Base-by-base conservation (phyloP, 169 alveolate species). In the Plasmodium vinckei region DNA sequence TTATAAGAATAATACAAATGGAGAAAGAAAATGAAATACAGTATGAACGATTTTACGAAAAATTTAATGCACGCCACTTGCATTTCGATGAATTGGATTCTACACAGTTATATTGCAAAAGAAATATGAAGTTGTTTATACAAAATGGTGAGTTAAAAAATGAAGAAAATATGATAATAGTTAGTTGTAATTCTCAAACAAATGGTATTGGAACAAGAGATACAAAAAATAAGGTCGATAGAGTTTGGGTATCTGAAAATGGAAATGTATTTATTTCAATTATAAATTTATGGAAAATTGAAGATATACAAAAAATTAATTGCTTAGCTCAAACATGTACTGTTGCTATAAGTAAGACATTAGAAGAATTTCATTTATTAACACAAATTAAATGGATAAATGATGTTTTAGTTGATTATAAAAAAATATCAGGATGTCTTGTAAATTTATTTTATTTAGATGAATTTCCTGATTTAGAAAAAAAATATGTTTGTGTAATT, bases 201-300 rank as follows among this genome's bases (percentile, higher is more conserved):
- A 90, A 92, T 23, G 95, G 91, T n/a, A 88, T 92, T n/a, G 95
- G 95, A 10, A 92, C 95, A 6, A 86, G 93, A 54, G 77, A 72
- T 33, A 69, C 92, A 21, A 77, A 70, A 65, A 84, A 70, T 1
- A 84, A 68, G 5, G 67, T 64, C 33, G 88, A 77, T 27, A 64
- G 91, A 69, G 12, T 60, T 17, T 92, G 95, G 95, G 9, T 92
- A 25, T 86, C 93, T 23, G 82, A 92, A 15, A 65, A 73, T 5
- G 89, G 91, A 39, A 92, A 92, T 60, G 49, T 92, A 51, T 86
- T 79, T 61, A 64, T 71, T 1, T 84, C 95, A 13, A 88, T 70
- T 73, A 51, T 88, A 51, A 21, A 88, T 10, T 88, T 90, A 25
- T 92, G 95, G 95, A 82, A 84, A n/a, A 60, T 42, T 15, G 57